phyloP scores from a whole-genome alignment of 2,329 filamentous ascomycete species.

The Exophiala calicioides region DNA sequence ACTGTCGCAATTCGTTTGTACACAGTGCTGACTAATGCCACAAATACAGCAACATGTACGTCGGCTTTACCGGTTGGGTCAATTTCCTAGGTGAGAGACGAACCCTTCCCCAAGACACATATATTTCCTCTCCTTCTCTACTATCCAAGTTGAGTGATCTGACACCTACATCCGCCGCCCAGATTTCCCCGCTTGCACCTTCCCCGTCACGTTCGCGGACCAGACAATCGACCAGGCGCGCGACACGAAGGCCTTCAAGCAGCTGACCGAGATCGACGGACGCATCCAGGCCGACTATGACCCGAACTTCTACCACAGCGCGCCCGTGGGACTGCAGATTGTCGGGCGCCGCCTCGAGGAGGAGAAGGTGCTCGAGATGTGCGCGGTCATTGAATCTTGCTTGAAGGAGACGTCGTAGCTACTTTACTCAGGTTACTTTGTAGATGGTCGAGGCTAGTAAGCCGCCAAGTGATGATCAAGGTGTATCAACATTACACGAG shows the following conservation, averaged over 20 bases:
- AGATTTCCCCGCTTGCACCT: constrained; percentile 31
- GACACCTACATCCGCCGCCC: constrained; percentile 1
- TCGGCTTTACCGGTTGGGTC: constrained; percentile 34
- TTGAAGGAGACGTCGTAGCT: constrained; percentile 27
- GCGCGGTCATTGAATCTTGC: constrained; percentile 38
- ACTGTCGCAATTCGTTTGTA: too few species aligned
- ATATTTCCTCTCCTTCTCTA: background rate
- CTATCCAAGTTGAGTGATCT: background rate
- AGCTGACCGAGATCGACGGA: constrained; percentile 33
- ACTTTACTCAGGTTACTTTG: too few species aligned
- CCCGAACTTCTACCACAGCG: constrained; percentile 36
- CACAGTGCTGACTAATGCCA: too few species aligned
- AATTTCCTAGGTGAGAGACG: constrained; percentile 33
- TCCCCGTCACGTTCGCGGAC: constrained; percentile 32
- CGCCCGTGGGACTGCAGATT: constrained; percentile 36
- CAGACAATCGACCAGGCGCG: constrained; percentile 24
- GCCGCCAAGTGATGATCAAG: too few species aligned
- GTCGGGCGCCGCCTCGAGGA: constrained; percentile 36
- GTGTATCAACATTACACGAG: too few species aligned
- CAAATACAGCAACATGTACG: too few species aligned
- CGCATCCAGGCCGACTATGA: constrained; percentile 34
- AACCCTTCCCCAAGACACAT: constrained; percentile 21
- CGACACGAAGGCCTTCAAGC: constrained; percentile 29
- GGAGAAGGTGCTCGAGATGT: constrained; percentile 41
- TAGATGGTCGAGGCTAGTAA: too few species aligned